Evolutionary conservation across 106 monocot genomes (phyloP).

Genomic region (Dendrobium nobile): DNA sequence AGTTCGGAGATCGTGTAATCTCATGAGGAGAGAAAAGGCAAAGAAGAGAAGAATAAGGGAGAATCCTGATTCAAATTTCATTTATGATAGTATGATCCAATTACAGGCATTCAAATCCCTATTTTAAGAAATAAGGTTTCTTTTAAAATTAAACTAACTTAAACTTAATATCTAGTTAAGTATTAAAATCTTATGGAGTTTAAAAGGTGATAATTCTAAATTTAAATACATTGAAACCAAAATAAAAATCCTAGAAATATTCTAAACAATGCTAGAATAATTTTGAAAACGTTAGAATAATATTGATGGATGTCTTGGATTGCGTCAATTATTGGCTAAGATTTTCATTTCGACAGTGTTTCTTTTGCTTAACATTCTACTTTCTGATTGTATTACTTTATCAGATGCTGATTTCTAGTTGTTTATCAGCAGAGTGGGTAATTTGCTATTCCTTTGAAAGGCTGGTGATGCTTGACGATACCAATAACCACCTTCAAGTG

Average conservation of each 20-base stretch:
- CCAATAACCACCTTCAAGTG: not conserved
- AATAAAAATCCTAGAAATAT: not conserved
- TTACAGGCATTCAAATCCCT: not conserved
- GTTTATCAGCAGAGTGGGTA: not conserved
- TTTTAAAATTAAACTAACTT: not conserved
- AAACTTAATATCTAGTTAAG: not conserved
- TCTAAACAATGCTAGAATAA: not conserved
- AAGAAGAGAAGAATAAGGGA: not conserved
- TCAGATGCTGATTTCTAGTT: too few species aligned
- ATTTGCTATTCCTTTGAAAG: not conserved
- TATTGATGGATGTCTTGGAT: not conserved
- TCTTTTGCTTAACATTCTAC: not conserved
- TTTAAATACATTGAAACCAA: not conserved
- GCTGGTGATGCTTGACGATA: not conserved
- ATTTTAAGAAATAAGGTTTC: not conserved
- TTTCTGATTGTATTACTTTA: not conserved
- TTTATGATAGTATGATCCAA: not conserved
- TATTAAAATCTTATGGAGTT: not conserved
- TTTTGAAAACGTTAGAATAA: not conserved
- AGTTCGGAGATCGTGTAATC: not conserved
- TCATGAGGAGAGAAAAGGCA: not conserved
- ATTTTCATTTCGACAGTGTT: not conserved
- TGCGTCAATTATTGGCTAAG: not conserved
- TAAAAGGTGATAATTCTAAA: not conserved
- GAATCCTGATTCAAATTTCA: not conserved